Conservation (phyloP, 176 grass and related monocot genomes). For the Alloteropsis semialata region DNA sequence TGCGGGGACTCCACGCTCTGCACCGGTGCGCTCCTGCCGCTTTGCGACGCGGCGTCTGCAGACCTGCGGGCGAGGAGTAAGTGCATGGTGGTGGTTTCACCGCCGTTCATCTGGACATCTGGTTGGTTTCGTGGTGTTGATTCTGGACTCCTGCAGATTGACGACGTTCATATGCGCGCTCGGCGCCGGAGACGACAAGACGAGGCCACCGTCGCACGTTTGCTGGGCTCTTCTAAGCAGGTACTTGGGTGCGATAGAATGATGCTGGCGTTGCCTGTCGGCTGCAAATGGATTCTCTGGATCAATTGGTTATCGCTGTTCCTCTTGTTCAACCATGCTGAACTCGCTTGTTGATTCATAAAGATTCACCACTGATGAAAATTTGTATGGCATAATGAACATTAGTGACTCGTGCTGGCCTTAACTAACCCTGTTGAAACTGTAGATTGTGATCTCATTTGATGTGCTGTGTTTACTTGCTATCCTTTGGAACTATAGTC, state of each 20-base stretch:
- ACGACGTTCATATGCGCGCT: conserved; percentile 47
- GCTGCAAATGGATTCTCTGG: background rate
- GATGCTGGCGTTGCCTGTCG: background rate
- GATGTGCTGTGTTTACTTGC: background rate
- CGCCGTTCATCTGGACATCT: background rate
- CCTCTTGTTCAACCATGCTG: background rate
- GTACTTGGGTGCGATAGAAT: background rate
- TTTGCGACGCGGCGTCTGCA: conserved; percentile 15
- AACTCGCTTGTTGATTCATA: background rate
- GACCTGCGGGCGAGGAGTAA: background rate
- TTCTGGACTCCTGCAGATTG: background rate
- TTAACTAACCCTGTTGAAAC: background rate
- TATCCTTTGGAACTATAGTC: background rate
- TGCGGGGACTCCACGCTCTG: conserved; percentile 31
- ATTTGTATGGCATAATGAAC: background rate
- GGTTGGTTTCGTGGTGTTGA: background rate
- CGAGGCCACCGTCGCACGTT: background rate
- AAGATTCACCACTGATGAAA: background rate
- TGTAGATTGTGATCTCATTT: background rate
- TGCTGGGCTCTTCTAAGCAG: conserved; percentile 38
- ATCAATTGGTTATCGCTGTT: background rate
- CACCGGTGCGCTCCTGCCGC: conserved; percentile 21
- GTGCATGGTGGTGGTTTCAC: background rate
- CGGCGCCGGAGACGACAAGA: too few relatives aligned
- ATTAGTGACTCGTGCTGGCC: background rate